phyloP scores from a whole-genome alignment of 2,329 filamentous ascomycete species.

The Dothideomycetes sp. region DNA sequence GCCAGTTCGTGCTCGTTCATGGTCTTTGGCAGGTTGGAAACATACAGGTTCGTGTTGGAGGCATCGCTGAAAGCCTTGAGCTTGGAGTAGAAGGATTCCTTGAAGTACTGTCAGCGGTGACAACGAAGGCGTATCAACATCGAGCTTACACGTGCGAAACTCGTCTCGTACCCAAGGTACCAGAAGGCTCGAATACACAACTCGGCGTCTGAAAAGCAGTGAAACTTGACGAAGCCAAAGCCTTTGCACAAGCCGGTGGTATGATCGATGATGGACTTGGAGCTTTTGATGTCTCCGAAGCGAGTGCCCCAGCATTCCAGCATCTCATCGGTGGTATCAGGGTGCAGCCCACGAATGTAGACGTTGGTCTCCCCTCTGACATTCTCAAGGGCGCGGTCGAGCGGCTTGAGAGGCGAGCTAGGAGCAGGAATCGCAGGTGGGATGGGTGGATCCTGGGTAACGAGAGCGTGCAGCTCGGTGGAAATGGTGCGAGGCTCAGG shows the following conservation, averaged over 20 bases:
- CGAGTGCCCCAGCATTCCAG: conserved; percentile 71
- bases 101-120: conserved; percentile 15
- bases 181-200: conserved; percentile 95
- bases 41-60: conserved; percentile 86
- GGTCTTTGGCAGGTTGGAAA: conserved; percentile 88
- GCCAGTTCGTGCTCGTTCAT: conserved; percentile 81
- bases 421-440: conserved; percentile 84
- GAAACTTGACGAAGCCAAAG: conserved; percentile 96
- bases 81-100: conserved; percentile 97
- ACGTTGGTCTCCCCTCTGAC: conserved; percentile 94
- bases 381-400: conserved; percentile 91
- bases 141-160: conserved; percentile 71
- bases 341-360: conserved; percentile 92
- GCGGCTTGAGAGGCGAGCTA: conserved; percentile 73
- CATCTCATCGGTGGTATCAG: conserved; percentile 88
- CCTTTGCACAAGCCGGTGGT: conserved; percentile 92
- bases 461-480: conserved; percentile 32
- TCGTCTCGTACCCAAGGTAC: conserved; percentile 89
- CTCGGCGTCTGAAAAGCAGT: conserved; percentile 76
- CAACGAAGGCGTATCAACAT: background rate
- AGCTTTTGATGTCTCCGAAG: conserved; percentile 90
- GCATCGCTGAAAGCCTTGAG: conserved; percentile 93
- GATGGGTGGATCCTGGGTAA: conserved; percentile 65
- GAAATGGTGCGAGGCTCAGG: conserved; percentile 29
- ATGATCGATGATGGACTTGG: conserved; percentile 96